phyloP scores from a whole-genome alignment of 2,329 filamentous ascomycete species.

The Lachnellula cervina region DNA sequence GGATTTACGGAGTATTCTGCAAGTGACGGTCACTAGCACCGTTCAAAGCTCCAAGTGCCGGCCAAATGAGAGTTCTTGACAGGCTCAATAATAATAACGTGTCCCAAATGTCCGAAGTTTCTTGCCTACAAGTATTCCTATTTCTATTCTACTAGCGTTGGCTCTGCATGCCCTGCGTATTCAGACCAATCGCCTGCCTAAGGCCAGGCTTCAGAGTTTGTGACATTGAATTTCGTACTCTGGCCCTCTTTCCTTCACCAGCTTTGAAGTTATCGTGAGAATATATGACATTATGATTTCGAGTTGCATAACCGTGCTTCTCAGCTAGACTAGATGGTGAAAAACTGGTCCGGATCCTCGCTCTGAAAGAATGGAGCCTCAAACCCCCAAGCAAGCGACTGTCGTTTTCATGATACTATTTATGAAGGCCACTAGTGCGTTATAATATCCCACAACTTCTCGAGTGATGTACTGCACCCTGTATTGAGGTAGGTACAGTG shows the following conservation, averaged over 20 bases:
- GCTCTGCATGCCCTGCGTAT: slow-evolving; percentile 4
- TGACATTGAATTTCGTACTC: neutral
- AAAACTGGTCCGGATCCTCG: slow-evolving; percentile 3
- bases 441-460: neutral
- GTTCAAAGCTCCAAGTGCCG: slow-evolving; percentile 19
- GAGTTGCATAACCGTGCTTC: slow-evolving; percentile 12
- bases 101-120: neutral
- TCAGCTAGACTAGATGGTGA: slow-evolving; percentile 20
- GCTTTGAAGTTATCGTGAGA: slow-evolving; percentile 8
- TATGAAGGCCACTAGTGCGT: neutral
- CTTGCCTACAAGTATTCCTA: neutral
- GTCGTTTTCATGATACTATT: neutral
- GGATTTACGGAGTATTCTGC: neutral
- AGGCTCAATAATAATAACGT: neutral
- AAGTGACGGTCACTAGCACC: neutral
- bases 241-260: neutral
- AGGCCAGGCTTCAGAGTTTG: neutral
- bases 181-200: slow-evolving; percentile 11
- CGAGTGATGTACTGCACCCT: neutral
- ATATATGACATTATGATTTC: slow-evolving; percentile 12
- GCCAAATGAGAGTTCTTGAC: slow-evolving; percentile 13
- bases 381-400: neutral
- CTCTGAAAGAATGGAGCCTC: neutral
- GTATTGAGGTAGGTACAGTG: neutral
- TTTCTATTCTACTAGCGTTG: neutral